These are phyloP conservation scores for Tephrocybe sp. DNA, from an alignment of 768 basidiomycete genomes.

Conservation along the genomic window DNA sequence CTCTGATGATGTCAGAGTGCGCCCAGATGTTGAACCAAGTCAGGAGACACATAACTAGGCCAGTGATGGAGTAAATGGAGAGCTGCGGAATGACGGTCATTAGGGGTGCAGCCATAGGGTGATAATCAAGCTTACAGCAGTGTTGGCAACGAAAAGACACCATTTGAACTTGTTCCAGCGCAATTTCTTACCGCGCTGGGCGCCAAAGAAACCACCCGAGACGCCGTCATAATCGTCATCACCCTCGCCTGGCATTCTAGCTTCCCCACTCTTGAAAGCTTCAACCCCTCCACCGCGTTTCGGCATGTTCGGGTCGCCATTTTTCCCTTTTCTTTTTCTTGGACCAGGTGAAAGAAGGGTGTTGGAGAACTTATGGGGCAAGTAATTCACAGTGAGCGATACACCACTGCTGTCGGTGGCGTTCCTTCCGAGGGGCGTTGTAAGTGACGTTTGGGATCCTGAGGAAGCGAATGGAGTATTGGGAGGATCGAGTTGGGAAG, in stretches of 20 bases:
- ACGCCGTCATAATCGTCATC: conserved; percentile 58
- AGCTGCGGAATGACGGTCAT: conserved; percentile 29
- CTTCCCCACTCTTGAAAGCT: conserved; percentile 56
- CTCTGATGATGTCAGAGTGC: conserved; percentile 69
- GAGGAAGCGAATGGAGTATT: conserved; percentile 17
- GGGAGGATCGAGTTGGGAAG: conserved; percentile 18
- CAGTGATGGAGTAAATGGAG: conserved; percentile 57
- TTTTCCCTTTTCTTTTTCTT: conserved; percentile 34
- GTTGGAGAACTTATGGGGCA: conserved; percentile 69
- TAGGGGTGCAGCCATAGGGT: neutral
- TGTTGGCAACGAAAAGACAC: conserved; percentile 65
- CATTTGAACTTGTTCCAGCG: conserved; percentile 88
- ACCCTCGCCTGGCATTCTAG: conserved; percentile 48
- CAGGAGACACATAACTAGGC: conserved; percentile 65
- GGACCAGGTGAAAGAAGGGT: conserved; percentile 42
- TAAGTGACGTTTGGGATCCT: conserved; percentile 9
- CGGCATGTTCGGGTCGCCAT: conserved; percentile 34
- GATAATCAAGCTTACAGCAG: conserved; percentile 29
- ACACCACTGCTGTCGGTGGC: conserved; percentile 19
- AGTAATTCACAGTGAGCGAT: conserved; percentile 63
- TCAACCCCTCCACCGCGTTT: conserved; percentile 72
- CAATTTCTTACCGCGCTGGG: conserved; percentile 40
- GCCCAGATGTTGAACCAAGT: conserved; percentile 78
- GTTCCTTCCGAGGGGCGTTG: conserved; percentile 11
- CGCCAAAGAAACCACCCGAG: conserved; percentile 42